Conservation (phyloP, 306 rosid genomes). For the Prinsepia uniflora region DNA sequence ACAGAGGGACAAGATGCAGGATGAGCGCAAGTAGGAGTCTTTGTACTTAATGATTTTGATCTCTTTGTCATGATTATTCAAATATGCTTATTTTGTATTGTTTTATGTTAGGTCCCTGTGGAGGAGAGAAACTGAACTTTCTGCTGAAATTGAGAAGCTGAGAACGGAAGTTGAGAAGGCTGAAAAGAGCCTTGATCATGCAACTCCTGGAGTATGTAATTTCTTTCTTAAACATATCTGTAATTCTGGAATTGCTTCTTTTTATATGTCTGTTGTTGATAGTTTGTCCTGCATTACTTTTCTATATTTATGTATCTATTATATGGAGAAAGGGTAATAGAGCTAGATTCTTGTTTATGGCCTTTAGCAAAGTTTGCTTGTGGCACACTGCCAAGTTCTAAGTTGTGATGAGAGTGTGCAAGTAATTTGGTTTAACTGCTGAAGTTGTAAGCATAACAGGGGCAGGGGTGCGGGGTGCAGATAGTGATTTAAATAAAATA, state of each 20-base stretch:
- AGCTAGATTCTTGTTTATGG: neutral
- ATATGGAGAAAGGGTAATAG: too few species aligned
- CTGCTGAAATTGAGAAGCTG: constrained; percentile 85
- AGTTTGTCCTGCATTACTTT: neutral
- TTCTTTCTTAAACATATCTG: constrained; percentile 24
- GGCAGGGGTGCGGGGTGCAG: neutral
- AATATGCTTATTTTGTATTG: constrained; percentile 10
- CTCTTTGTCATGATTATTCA: neutral
- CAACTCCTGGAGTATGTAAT: constrained; percentile 94
- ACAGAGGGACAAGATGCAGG: constrained; percentile 77
- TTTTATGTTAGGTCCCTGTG: constrained; percentile 61
- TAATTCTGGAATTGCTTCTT: neutral
- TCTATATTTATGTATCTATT: neutral
- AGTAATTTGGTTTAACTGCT: neutral
- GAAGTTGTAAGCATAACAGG: neutral
- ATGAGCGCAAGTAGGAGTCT: constrained; percentile 66
- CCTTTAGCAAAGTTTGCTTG: neutral
- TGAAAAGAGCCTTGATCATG: constrained; percentile 94
- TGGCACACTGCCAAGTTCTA: neutral
- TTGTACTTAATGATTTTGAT: neutral
- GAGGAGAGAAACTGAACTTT: constrained; percentile 67
- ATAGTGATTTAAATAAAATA: too few species aligned
- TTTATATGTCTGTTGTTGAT: neutral
- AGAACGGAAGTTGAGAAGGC: constrained; percentile 89
- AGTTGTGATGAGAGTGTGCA: too few species aligned